Evolutionary conservation across 805 yeast genomes (phyloP), one percentile per base, ranked within the genome.

Genomic region (Wickerhamiella azymoides): DNA sequence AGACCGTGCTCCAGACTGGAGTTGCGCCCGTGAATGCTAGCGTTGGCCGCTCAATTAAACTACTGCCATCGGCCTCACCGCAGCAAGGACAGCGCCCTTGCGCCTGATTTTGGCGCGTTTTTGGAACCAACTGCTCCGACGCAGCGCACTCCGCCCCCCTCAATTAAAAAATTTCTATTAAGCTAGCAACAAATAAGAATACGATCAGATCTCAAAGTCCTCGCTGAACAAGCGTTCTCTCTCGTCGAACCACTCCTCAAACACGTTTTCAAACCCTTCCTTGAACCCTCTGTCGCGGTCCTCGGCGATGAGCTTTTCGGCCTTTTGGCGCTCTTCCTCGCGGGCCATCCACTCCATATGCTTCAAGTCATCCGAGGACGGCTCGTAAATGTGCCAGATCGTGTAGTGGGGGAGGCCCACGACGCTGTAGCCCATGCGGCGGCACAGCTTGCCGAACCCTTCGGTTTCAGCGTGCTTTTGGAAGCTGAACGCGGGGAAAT

Each of bases 381-480:
- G 97, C 68, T 89, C 97, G 64, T 89, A 89, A 52, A 84, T 80
- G 62, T 86, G 96, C 97, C 97, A 89, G 46, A 89, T 81, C 28
- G 85, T 93, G 61, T 89, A 89, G 65, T 89, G 96, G 10, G 96
- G 94, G 55, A 89, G 70, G 0, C 97, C 97, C 50, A 80, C 72
- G 19, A 89, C 96, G 19, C 79, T 70, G 61, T 74, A 84, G 4
- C 89, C 88, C 94, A 89, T 84, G 51, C 80, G 69, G 54, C 84
- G 79, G 54, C 84, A 76, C 70, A 89, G 71, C 59, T 84, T 86
- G 39, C 94, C 97, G 64, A 89, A 88, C 0, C 92, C 96, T 65
- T 89, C 97, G 2, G 97, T 89, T 62, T 89, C 97, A 2, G 96
- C 97, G 61, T 89, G 97, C 56, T 83, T 84, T 64, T 82, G 80